Base-by-base conservation (phyloP, 2,329 filamentous ascomycete species). In the Akanthomyces dipterigenus region DNA sequence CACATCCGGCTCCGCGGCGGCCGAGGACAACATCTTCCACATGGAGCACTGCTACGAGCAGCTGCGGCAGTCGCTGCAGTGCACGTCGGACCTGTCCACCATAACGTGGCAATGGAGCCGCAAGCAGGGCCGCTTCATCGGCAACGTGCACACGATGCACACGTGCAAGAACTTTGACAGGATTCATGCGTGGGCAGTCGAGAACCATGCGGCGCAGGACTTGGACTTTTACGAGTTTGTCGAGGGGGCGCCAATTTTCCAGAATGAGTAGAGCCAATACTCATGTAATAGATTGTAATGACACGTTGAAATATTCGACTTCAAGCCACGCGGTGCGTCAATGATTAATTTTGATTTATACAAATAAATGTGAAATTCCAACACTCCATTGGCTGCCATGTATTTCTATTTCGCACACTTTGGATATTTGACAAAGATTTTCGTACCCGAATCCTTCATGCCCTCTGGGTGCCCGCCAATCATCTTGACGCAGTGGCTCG, bases 21-120 rank as follows among this genome's bases (percentile, higher is more conserved):
- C 70, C 14, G 71, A 74, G 3, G 51, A 69, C 42, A 71, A 77
- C 55, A 28, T 60, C 16, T 55, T 58, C 45, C 61, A 64, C 14
- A 28, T 65, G 71, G 80, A 83, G 67, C 80, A 83, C 67, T 83
- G 81, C 70, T 77, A 82, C 63, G 81, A 84, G 65, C 77, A 80
- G n/a, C 70, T 84, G 42, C 70, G 81, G 14, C 74, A 81, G 67
- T 80, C 80, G 56, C 72, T 82, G 54, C 80, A 82, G 75, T 83
- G 80, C 70, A 77, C 82, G 64, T 75, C 76, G 43, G 81, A 84
- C 65, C 71, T 83, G 63, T 77, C 79, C 54, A 75, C 83, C 28
- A 82, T 83, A 65, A 82, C 79, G 14, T 82, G 83, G 71, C 74
- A 79, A 64, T 72, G 71, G 67, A 78, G 74, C 62, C 75, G 75